Base-by-base conservation (phyloP, 108 stramenopile species). In the Nitzschia sp. region DNA sequence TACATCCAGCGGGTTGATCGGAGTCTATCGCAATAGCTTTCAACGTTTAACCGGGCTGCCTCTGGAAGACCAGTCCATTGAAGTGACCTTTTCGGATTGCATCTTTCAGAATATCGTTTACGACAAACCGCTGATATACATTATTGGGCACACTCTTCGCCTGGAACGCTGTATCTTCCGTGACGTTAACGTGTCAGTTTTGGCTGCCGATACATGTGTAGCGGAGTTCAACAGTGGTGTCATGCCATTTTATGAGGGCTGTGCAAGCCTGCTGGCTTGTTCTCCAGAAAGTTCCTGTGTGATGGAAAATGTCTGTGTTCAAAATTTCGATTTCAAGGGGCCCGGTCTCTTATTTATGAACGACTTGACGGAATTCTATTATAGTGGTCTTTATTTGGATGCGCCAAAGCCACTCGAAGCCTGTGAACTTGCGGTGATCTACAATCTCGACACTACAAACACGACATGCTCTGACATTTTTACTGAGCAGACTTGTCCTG, bases 51-150 rank as follows among this genome's bases (percentile, higher is more conserved):
- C 25, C 5, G 53, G 23, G 19, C n/a, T 28, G 23, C 22, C 64
- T 21, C n/a, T 65, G 33, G 50, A 50, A 27, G 17, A 19, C 32
- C 1, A 25, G 3, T 55, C 54, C 2, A 44, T 56, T 25, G 54
- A 68, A 9, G 22, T 68, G 4, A 68, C 66, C 11, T 55, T 68
- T 27, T 25, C 36, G 17, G 54, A 46, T 15, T 68, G 66, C 34
- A 26, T 21, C 16, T 68, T 68, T 56, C 54, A 41, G 19, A 46
- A 26, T 16, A 56, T 68, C 21, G 15, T 68, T 4, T 68, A 68
- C 54, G 54, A 68, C 26, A 1, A 34, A 23, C 53, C 54, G 4
- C 16, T 56, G 35, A 56, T 68, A 38, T 9, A 21, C 19, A 31
- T 56, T 44, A n/a, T 21, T n/a, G 15, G n/a, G 26, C 66, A 68